Evolutionary conservation across 441 rosid genomes (phyloP).

Genomic region (Macaranga tanarius): DNA sequence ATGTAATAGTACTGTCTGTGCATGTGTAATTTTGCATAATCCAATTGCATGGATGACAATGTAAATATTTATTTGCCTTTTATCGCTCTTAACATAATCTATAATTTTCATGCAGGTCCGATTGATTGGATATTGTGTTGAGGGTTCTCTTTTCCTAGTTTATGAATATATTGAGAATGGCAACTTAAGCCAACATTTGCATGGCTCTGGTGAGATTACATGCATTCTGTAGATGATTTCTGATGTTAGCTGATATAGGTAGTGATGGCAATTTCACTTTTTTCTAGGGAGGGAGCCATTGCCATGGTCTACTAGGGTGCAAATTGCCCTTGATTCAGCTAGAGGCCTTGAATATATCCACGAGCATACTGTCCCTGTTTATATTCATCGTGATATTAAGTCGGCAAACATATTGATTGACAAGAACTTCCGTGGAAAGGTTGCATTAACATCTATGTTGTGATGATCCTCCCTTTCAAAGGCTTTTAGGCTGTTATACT

Average conservation of each 20-base stretch:
- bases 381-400: constrained; percentile 95
- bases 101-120: constrained; percentile 57
- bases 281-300: constrained; percentile 71
- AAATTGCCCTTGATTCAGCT: constrained; percentile 97
- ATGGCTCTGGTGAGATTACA: constrained; percentile 61
- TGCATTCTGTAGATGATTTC: constrained; percentile 17
- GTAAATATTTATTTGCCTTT: background rate
- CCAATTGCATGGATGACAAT: background rate
- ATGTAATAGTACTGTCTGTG: background rate
- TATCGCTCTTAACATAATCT: background rate
- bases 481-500: constrained; percentile 19
- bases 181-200: constrained; percentile 87
- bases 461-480: constrained; percentile 12
- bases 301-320: constrained; percentile 82
- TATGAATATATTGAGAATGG: constrained; percentile 92
- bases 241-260: background rate
- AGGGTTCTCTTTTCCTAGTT: constrained; percentile 88
- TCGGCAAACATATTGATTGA: constrained; percentile 93
- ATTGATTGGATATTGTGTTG: constrained; percentile 90
- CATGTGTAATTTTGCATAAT: background rate
- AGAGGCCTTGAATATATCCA: constrained; percentile 97
- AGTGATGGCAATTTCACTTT: constrained; percentile 21
- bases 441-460: constrained; percentile 21
- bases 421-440: constrained; percentile 83
- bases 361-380: constrained; percentile 95